Percentiles rank a stretch among this genome's conserved stretches.
These are phyloP conservation scores for Glarea lozoyensis DNA, from an alignment of 495 filamentous ascomycete genomes.

Conservation along the genomic window DNA sequence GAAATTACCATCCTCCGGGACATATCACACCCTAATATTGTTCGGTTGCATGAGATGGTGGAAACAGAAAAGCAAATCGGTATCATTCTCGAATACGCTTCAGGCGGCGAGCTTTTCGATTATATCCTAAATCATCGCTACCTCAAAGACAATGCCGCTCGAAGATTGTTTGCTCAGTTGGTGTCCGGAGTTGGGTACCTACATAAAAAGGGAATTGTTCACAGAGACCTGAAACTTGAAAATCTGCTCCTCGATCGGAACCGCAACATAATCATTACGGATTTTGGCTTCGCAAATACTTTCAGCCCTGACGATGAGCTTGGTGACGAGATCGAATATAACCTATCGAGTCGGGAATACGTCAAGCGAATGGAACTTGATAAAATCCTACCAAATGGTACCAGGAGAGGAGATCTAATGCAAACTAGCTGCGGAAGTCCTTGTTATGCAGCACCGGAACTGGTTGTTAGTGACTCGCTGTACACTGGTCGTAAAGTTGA, in stretches of 20 bases:
- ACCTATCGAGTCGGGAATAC: conserved; percentile 73
- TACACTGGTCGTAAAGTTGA: conserved; percentile 98
- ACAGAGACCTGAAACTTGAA: conserved; percentile 94
- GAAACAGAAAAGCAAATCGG: conserved; percentile 94
- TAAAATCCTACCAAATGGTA: conserved; percentile 44
- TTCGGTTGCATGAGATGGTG: conserved; percentile 95
- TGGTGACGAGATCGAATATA: conserved; percentile 81
- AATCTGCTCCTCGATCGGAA: conserved; percentile 94
- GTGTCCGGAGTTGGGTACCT: conserved; percentile 96
- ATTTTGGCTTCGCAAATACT: conserved; percentile 98
- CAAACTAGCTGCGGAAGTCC: conserved; percentile 77
- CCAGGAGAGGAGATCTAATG: conserved; percentile 65
- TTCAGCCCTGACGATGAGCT: conserved; percentile 87
- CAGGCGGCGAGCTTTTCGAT: conserved; percentile 95
- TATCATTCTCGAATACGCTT: conserved; percentile 97
- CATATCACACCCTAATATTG: conserved; percentile 91
- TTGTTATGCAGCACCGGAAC: conserved; percentile 94
- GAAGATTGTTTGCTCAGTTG: conserved; percentile 89
- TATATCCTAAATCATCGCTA: conserved; percentile 96
- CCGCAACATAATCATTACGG: conserved; percentile 97
- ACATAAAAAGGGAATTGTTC: conserved; percentile 98
- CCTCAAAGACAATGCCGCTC: conserved; percentile 83
- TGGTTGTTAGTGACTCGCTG: conserved; percentile 93
- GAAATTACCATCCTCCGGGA: conserved; percentile 86
- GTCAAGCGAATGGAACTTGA: conserved; percentile 73